phyloP scores from a whole-genome alignment of 1,284 basidiomycete genomes.

The Sutorius eximius region DNA sequence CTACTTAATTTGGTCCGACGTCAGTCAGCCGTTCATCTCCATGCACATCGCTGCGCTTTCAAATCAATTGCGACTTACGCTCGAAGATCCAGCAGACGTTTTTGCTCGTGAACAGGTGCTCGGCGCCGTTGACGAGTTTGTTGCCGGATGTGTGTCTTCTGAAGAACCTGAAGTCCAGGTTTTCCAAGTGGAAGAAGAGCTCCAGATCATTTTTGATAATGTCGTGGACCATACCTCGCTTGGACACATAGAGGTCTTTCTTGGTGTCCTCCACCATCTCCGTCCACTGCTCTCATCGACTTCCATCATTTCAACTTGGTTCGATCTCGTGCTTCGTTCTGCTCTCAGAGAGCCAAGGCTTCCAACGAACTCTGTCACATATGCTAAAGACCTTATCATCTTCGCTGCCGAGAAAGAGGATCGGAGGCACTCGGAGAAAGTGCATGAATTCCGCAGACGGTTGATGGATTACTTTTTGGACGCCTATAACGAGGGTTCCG shows the following conservation, averaged over 20 bases:
- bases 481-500: constrained; percentile 69
- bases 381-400: constrained; percentile 73
- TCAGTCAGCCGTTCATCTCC: constrained; percentile 1
- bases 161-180: constrained; percentile 46
- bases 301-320: constrained; percentile 74
- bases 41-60: constrained; percentile 45
- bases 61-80: constrained; percentile 53
- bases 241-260: constrained; percentile 62
- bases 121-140: constrained; percentile 52
- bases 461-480: constrained; percentile 73
- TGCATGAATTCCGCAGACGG: constrained; percentile 61
- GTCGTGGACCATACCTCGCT: constrained; percentile 60
- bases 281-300: constrained; percentile 57
- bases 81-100: constrained; percentile 47
- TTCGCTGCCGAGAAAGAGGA: constrained; percentile 55
- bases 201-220: constrained; percentile 62
- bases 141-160: constrained; percentile 46
- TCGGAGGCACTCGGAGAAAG: constrained; percentile 47
- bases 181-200: constrained; percentile 59
- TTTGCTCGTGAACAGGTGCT: constrained; percentile 47
- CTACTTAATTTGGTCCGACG: constrained; percentile 16
- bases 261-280: constrained; percentile 64
- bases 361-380: constrained; percentile 51
- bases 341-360: constrained; percentile 72
- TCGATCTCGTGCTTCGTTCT: constrained; percentile 72